Base-by-base conservation (phyloP, 257 asterid genomes). In the Verbascum thapsus region DNA sequence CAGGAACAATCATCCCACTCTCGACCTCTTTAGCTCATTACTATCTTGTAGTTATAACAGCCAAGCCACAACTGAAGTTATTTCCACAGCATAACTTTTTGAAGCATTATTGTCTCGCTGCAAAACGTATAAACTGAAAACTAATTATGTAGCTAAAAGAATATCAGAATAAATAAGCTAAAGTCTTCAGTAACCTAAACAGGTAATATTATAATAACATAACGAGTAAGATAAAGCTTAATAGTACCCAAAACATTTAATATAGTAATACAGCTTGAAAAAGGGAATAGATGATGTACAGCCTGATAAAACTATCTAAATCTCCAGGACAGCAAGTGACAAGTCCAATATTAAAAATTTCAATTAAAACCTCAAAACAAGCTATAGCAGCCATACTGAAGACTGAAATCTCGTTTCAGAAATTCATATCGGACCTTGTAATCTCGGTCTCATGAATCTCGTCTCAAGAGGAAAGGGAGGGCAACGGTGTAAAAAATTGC, bases 31-130 rank as follows among this genome's bases (percentile, higher is more conserved):
- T 37, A 19, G 19, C 58, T 48, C 50, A 34, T 19, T 48, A 34
- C 11, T 17, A n/a, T 8, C 47, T 45, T 8, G 18, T 10, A 15
- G n/a, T 17, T 11, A 66, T 22, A 26, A 53, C 34, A 44, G 16
- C 26, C 37, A 63, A 30, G 45, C 52, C 63, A 44, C 17, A 40
- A 64, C 32, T 22, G 52, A 52, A 39, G 37, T 47, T 8, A 30
- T 6, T 20, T 11, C 35, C n/a, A 62, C 12, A 48, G 13, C 32
- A 5, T 26, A 1, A 26, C 32, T 26, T 2, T n/a, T 26, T 26
- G 32, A 26, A 43, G 8, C 19, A 10, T n/a, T 43, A 12, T 11
- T 43, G 18, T 17, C 7, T 32, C 60, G 42, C 41, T 15, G 22
- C 22, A 41, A 19, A 18, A 18, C 43, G 30, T 10, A 38, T 7